Evolutionary conservation across 2,329 filamentous ascomycete genomes (phyloP).

Genomic region (Cladosporium colombiae): DNA sequence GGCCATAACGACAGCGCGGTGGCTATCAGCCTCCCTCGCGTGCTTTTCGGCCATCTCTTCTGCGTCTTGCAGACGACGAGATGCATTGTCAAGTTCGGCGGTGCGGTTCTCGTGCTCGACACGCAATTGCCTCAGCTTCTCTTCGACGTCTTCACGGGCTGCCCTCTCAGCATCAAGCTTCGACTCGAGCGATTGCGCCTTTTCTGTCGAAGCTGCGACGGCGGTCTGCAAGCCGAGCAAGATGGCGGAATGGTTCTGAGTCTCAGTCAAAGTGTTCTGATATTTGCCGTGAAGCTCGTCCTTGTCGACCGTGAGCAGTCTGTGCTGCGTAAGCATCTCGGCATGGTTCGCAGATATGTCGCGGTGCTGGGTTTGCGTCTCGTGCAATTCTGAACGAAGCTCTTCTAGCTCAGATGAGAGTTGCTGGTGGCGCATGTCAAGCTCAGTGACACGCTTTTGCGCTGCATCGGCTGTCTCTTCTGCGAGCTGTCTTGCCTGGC

Average conservation of each 20-base stretch:
- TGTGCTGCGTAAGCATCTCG: slow-evolving; percentile 72
- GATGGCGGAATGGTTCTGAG: slow-evolving; percentile 69
- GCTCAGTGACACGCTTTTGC: slow-evolving; percentile 77
- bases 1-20: slow-evolving; percentile 77
- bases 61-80: slow-evolving; percentile 75
- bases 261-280: slow-evolving; percentile 64
- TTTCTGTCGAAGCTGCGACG: slow-evolving; percentile 75
- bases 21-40: slow-evolving; percentile 81
- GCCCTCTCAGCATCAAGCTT: slow-evolving; percentile 80
- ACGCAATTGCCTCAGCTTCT: slow-evolving; percentile 73
- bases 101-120: slow-evolving; percentile 80
- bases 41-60: slow-evolving; percentile 88
- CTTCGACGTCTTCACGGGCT: slow-evolving; percentile 73
- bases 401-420: slow-evolving; percentile 83
- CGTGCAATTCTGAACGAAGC: slow-evolving; percentile 80
- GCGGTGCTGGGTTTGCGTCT: slow-evolving; percentile 72
- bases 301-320: slow-evolving; percentile 83
- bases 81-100: slow-evolving; percentile 72
- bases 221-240: slow-evolving; percentile 76
- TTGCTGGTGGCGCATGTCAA: slow-evolving; percentile 81
- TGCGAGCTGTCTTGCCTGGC: slow-evolving; percentile 74
- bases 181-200: slow-evolving; percentile 72
- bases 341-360: slow-evolving; percentile 77
- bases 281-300: slow-evolving; percentile 71
- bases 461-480: slow-evolving; percentile 85